Base-by-base conservation (phyloP, 495 filamentous ascomycete species). In the Evansstolkia leycettana region DNA sequence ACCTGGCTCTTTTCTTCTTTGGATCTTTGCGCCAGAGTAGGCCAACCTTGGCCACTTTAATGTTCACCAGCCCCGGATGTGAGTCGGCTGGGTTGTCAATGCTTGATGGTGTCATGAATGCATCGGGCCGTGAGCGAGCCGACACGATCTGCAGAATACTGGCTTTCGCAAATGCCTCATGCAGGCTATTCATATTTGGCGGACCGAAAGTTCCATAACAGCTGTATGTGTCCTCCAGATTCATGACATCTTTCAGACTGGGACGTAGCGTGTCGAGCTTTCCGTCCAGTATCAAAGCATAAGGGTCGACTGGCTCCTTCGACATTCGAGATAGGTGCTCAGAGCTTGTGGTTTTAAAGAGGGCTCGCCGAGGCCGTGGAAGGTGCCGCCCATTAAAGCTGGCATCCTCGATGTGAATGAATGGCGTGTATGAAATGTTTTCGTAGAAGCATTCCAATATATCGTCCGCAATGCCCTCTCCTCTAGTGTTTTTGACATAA, bases 381-480 rank as follows among this genome's bases (percentile, higher is more conserved):
- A 84, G 69, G 28, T 82, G 72, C 34, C 87, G 82, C 7, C 78
- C 75, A 40, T 78, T 89, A 41, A 84, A 68, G 42, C 90, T 83
- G 30, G 92, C 85, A 50, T 98, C 90, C 53, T 96, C 90, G 33
- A 94, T 78, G 37, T 89, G 84, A 38, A 98, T 94, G 48, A 98
- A 98, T 7, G 90, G 90, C 1, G 90, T 98, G 43, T 98, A 98
- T 7, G 77, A 82, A 45, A 95, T 94, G 46, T 99, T 99, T 57
- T 95, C 90, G 57, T 96, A 99, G 51, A 96, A 90, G 52, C 88
- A 95, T 51, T 82, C 86, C 5, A 95, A 67, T 17, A 96, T 84
- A 36, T 95, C 90, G 37, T 90, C 86, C 17, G 82, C 80, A 15
- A 96, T 81, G 10, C 86, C 86, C 51, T 94, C 85, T 1, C 81